Percentiles rank a stretch among this genome's conserved stretches.
These are phyloP conservation scores for Pulveroboletus sp. DNA, from an alignment of 768 basidiomycete species.

Conservation along the genomic window DNA sequence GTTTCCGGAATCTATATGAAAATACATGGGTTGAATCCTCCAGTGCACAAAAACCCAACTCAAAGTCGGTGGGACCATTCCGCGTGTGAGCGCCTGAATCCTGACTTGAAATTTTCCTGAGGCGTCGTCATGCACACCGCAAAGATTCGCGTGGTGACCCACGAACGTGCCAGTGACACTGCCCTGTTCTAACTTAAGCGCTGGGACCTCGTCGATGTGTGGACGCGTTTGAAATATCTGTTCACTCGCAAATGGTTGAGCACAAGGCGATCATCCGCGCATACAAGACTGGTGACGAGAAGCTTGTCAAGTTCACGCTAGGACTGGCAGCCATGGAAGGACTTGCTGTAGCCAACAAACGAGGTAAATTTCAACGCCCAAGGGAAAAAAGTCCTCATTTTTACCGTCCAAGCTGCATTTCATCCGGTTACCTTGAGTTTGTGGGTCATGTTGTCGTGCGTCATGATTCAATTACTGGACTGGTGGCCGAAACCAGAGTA, in stretches of 20 bases:
- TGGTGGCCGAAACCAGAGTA: constrained; percentile 62
- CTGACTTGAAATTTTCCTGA: too few species aligned
- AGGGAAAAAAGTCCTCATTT: not conserved
- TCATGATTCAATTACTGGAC: constrained; percentile 55
- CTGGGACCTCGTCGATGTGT: not conserved
- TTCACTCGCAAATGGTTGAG: constrained; percentile 34
- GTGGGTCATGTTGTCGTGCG: constrained; percentile 60
- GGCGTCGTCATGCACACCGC: too few species aligned
- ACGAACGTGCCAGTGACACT: constrained; percentile 17
- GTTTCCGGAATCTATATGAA: too few species aligned
- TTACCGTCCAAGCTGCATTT: constrained; percentile 39
- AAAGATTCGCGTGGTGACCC: not conserved
- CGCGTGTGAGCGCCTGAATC: too few species aligned
- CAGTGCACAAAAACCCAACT: too few species aligned
- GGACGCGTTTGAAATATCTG: not conserved
- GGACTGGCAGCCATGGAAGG: constrained; percentile 66
- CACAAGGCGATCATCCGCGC: constrained; percentile 52
- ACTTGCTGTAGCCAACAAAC: constrained; percentile 64
- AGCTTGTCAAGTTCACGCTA: constrained; percentile 58
- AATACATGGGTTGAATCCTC: too few species aligned
- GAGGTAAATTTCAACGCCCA: constrained; percentile 36
- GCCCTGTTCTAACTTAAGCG: not conserved
- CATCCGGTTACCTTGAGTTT: constrained; percentile 58
- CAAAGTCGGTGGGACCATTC: too few species aligned
- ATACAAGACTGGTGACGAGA: constrained; percentile 51